Percentiles rank a stretch among this genome's conserved stretches.
These are phyloP conservation scores for Biancaea sappan DNA, from an alignment of 306 rosid genomes.

Conservation along the genomic window DNA sequence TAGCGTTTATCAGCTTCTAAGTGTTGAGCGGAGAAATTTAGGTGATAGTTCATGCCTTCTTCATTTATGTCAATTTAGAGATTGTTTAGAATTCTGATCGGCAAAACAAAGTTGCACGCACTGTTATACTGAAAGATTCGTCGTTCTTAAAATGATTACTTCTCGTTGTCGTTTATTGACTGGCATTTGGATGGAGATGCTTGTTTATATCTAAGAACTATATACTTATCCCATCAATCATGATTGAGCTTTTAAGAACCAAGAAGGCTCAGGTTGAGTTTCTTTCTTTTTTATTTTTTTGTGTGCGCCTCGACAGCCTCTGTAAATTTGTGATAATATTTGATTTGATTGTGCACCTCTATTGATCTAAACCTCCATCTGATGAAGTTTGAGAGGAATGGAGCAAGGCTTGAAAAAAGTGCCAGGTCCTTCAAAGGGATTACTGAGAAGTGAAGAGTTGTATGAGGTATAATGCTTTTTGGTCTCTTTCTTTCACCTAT, in stretches of 20 bases:
- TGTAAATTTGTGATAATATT: background rate
- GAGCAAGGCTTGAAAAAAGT: background rate
- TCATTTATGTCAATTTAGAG: background rate
- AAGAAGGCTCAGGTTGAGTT: background rate
- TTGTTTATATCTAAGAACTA: background rate
- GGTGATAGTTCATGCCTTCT: background rate
- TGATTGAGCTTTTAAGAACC: background rate
- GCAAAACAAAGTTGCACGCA: no score
- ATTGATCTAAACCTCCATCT: background rate
- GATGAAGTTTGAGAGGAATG: background rate
- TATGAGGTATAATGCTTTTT: background rate
- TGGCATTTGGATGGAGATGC: background rate
- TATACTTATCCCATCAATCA: background rate
- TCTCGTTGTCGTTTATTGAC: background rate
- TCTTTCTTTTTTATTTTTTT: no score
- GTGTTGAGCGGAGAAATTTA: background rate
- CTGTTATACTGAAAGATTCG: background rate
- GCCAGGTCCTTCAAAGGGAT: conserved; percentile 1
- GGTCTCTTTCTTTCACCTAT: background rate
- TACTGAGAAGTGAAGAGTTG: conserved; percentile 10
- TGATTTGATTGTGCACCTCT: background rate
- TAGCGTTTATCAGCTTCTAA: background rate
- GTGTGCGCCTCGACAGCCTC: background rate
- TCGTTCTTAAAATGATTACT: no score
- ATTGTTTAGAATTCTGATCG: background rate